These are phyloP conservation scores for Mucor piriformis DNA, from an alignment of 371 early-diverging fungal species.

Conservation along the genomic window DNA sequence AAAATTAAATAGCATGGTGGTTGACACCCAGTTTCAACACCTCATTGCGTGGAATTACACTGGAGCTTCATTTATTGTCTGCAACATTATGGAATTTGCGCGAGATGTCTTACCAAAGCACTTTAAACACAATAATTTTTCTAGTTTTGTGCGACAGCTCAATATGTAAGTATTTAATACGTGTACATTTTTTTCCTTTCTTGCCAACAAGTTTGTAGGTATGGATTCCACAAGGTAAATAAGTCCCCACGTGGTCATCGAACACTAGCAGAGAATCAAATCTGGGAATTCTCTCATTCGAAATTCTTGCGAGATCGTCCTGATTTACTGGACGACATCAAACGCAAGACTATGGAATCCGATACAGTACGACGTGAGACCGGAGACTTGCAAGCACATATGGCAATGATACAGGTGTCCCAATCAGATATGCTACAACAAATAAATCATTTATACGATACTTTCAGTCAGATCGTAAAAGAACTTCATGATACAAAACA, in stretches of 20 bases:
- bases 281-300: conserved; percentile 93
- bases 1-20: conserved; percentile 71
- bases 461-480: conserved; percentile 67
- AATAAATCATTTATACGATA: conserved; percentile 71
- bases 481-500: conserved; percentile 74
- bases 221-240: conserved; percentile 90
- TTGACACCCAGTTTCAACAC: conserved; percentile 78
- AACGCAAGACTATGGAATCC: conserved; percentile 84
- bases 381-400: conserved; percentile 72
- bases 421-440: conserved; percentile 79
- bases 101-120: conserved; percentile 79
- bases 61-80: conserved; percentile 89
- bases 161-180: conserved; percentile 67
- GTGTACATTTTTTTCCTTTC: not conserved
- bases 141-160: conserved; percentile 87
- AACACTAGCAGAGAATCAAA: conserved; percentile 82
- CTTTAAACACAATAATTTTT: conserved; percentile 90
- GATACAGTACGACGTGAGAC: conserved; percentile 74
- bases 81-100: conserved; percentile 85
- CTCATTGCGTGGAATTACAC: conserved; percentile 84
- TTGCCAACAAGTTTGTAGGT: conserved; percentile 43
- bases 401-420: conserved; percentile 75
- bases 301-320: conserved; percentile 80
- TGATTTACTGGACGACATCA: conserved; percentile 84
- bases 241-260: conserved; percentile 84